Evolutionary conservation across 768 basidiomycete species (phyloP), one percentile per base, ranked within the genome.

Genomic region (Mycena kentingensis): DNA sequence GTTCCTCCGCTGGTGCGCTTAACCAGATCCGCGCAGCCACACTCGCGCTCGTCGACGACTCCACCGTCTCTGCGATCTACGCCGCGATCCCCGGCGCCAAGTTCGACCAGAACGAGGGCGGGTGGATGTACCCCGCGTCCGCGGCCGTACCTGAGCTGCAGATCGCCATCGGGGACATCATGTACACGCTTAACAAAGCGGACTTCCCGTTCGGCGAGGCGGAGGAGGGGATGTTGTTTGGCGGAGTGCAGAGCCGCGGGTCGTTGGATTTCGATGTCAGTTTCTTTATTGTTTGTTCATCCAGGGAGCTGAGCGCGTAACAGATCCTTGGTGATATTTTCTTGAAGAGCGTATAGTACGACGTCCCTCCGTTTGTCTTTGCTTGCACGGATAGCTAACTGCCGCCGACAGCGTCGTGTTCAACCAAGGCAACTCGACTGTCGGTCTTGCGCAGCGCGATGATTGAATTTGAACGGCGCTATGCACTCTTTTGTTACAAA

Each of bases 111-210:
- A 36, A 61, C 42, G 67, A 68, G 36, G 73, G 73, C 54, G 73
- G 73, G 26, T 75, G 67, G 66, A 65, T 70, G 47, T 70, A 66
- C 55, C 72, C 73, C 24, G 36, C 62, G 10, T 45, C 65, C 37
- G 65, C 69, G n/a, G 51, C 49, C 31, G 49, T 72, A 31, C 71
- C 71, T 4, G 61, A 63, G 21, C 46, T 73, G 37, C 54, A 61
- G 43, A 67, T 74, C 52, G 70, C 70, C 8, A 63, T 71, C 49
- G 73, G 73, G 16, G 60, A 64, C 45, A 61, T 49, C 41, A 53
- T 64, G 19, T 74, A 67, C 63, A 67, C 63, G 49, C 55, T 70
- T 31, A 41, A 61, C 34, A 41, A 57, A 25, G 44, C 32, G 37
- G 65, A 66, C 52, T 55, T 67, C 29, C 47, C 60, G 10, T 67